Evolutionary conservation across 225 moss, liverwort and hornwort species (phyloP).

Genomic region (Sphagnum contortum): DNA sequence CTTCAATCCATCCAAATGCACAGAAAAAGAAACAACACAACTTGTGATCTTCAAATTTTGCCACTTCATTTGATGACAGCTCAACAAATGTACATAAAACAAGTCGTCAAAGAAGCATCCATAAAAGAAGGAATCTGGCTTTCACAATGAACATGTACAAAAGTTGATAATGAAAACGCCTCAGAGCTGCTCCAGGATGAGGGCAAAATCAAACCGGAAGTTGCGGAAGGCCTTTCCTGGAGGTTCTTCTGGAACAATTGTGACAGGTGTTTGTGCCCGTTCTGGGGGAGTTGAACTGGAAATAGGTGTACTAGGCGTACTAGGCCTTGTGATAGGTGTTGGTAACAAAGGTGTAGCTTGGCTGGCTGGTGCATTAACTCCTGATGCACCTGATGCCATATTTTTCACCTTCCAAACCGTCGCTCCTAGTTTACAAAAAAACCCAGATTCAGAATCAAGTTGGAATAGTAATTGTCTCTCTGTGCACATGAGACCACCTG

Average conservation of each 20-base stretch:
- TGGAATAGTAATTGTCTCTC: too few relatives aligned
- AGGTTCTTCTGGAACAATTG: conserved; percentile 11
- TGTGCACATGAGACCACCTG: too few relatives aligned
- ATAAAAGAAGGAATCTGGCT: too few relatives aligned
- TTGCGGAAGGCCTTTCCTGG: conserved; percentile 51
- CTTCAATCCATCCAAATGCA: too few relatives aligned
- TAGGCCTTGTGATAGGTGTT: conserved; percentile 18
- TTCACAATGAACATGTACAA: too few relatives aligned
- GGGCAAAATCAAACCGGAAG: conserved; percentile 41
- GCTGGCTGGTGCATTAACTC: conserved; percentile 24
- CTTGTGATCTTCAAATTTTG: too few relatives aligned
- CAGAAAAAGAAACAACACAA: too few relatives aligned
- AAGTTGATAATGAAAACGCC: conserved; percentile 3
- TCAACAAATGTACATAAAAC: too few relatives aligned
- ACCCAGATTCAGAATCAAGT: too few relatives aligned
- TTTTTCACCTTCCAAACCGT: conserved; percentile 89
- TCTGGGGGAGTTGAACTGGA: not conserved
- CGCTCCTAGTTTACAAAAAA: conserved; percentile 11
- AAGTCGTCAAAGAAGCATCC: too few relatives aligned
- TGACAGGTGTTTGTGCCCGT: conserved; percentile 1
- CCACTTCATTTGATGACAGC: too few relatives aligned
- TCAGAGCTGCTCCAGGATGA: conserved; percentile 51
- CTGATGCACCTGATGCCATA: conserved; percentile 38
- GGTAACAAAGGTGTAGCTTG: conserved; percentile 28
- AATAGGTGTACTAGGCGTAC: not conserved